phyloP scores from a whole-genome alignment of 1,139 yeast species.

The Suhomyces terraborum region DNA sequence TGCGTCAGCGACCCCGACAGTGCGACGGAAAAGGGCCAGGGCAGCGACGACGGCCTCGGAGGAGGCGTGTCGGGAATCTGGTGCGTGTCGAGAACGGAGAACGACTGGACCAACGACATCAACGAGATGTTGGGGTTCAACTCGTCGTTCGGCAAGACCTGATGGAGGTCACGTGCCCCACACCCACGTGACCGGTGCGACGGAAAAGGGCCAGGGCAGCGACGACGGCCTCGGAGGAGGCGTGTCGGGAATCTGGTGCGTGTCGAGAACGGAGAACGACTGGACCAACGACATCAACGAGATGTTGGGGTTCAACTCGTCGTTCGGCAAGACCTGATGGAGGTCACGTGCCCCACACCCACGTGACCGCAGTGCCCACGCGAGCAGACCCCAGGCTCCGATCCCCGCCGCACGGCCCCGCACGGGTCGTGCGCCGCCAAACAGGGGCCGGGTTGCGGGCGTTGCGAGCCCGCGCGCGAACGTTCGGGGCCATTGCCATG shows the following conservation, averaged over 20 bases:
- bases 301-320: constrained; percentile 82
- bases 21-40: constrained; percentile 16
- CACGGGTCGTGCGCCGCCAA: not conserved
- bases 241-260: constrained; percentile 78
- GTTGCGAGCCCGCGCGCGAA: not conserved
- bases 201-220: no score
- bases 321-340: constrained; percentile 45
- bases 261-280: constrained; percentile 77
- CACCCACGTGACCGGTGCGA: not conserved
- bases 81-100: constrained; percentile 80
- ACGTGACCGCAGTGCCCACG: no score
- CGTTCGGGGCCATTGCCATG: not conserved
- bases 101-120: constrained; percentile 90
- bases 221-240: constrained; percentile 2
- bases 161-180: no score
- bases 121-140: constrained; percentile 89
- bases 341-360: no score
- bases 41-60: constrained; percentile 1
- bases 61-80: constrained; percentile 60
- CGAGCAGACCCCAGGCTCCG: no score
- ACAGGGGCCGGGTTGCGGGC: no score
- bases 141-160: constrained; percentile 53
- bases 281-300: constrained; percentile 92
- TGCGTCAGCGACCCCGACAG: constrained; percentile 51
- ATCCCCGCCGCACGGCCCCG: no score